Evolutionary conservation across 345 rosid species (phyloP).

Genomic region (Balakata baccata): DNA sequence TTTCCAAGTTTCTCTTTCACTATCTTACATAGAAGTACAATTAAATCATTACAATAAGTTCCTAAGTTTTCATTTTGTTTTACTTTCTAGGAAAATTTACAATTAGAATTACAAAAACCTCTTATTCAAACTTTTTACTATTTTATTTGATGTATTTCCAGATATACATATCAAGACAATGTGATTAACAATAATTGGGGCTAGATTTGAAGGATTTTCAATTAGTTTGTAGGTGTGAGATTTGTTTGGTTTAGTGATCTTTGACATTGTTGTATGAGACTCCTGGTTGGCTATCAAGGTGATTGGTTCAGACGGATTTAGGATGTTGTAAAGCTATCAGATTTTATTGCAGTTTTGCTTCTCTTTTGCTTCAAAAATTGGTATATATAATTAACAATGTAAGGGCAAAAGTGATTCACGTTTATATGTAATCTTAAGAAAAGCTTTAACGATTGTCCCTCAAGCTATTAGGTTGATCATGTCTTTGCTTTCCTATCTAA

Average conservation of each 20-base stretch:
- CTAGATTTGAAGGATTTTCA: not conserved
- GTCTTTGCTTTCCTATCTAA: not conserved
- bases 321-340: not conserved
- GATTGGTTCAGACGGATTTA: not conserved
- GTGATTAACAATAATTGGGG: not conserved
- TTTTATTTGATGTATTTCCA: not conserved
- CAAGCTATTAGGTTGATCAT: slow-evolving; percentile 1
- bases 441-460: not conserved
- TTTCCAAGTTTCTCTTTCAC: not conserved
- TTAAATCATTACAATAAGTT: not conserved
- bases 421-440: not conserved
- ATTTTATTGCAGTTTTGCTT: not conserved
- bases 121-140: not conserved
- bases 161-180: not conserved
- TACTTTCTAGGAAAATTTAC: not conserved
- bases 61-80: not conserved
- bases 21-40: not conserved
- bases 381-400: not conserved
- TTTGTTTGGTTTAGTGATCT: not conserved
- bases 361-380: not conserved
- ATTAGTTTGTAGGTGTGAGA: not conserved
- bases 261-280: not conserved
- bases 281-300: slow-evolving; percentile 1
- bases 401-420: not conserved
- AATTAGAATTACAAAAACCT: not conserved